Evolutionary conservation across 2,329 filamentous ascomycete species (phyloP).

Genomic region (Lithohypha guttulata): DNA sequence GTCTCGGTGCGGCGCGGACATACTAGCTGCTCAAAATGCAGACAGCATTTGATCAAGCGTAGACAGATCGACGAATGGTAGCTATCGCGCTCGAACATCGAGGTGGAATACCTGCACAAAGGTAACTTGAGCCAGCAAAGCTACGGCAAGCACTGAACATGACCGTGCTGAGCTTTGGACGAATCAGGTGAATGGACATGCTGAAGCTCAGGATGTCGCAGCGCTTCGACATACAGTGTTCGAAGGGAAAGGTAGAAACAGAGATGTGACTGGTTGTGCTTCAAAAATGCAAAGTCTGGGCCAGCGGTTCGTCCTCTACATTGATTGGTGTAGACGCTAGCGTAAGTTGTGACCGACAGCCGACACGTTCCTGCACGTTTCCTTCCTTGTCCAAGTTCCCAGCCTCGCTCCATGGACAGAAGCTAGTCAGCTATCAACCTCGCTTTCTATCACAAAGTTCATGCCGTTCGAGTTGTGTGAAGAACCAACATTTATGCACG

Average conservation of each 20-base stretch:
- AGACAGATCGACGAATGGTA: not conserved
- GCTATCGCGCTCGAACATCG: not conserved
- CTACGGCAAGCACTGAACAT: not conserved
- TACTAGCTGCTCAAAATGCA: not conserved
- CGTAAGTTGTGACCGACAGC: not conserved
- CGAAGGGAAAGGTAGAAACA: not conserved
- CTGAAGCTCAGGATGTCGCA: not conserved
- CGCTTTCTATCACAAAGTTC: too few relatives aligned
- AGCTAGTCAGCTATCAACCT: too few relatives aligned
- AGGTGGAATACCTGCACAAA: not conserved
- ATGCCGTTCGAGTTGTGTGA: too few relatives aligned
- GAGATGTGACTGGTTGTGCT: slow-evolving; percentile 9
- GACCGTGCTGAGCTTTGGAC: not conserved
- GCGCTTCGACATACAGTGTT: slow-evolving; percentile 1
- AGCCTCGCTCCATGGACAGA: too few relatives aligned
- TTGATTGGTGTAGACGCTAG: not conserved
- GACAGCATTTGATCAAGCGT: not conserved
- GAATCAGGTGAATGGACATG: not conserved
- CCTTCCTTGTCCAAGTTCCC: too few relatives aligned
- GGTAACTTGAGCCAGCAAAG: too few relatives aligned
- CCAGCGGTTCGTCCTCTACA: slow-evolving; percentile 3
- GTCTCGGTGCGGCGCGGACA: not conserved
- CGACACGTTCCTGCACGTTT: not conserved
- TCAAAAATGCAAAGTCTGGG: slow-evolving; percentile 1
- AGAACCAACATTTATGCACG: too few relatives aligned